A percentile compares a stretch with the other conserved stretches of the same genome.
Conservation (phyloP, 768 basidiomycete species). For the Clitopilus passeckerianus region DNA sequence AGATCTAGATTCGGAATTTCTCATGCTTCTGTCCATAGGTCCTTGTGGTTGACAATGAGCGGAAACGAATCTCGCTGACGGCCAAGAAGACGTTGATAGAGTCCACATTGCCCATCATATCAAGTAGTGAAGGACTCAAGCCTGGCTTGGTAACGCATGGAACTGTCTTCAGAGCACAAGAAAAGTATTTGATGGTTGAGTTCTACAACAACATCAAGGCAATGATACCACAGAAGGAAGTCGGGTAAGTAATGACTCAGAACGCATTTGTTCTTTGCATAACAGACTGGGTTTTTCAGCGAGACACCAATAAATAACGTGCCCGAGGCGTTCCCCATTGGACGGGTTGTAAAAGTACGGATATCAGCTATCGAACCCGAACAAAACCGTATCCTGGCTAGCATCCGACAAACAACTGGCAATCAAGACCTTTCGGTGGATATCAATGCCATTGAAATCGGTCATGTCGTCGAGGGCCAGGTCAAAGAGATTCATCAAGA, state of each 20-base stretch:
- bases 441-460: constrained; percentile 73
- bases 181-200: constrained; percentile 80
- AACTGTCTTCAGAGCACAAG: constrained; percentile 77
- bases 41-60: constrained; percentile 74
- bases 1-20: neutral
- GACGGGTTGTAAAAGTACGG: constrained; percentile 82
- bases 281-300: constrained; percentile 31
- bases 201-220: constrained; percentile 90
- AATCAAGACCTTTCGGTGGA: constrained; percentile 46
- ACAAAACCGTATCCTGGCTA: constrained; percentile 68
- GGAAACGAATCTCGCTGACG: constrained; percentile 80
- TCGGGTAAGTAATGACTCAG: constrained; percentile 51
- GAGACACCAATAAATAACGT: constrained; percentile 58
- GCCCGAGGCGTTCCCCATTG: constrained; percentile 63
- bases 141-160: constrained; percentile 74
- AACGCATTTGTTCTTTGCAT: neutral
- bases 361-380: constrained; percentile 61
- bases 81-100: constrained; percentile 89
- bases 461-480: constrained; percentile 63
- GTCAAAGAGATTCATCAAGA: constrained; percentile 84
- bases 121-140: constrained; percentile 60
- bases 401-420: constrained; percentile 74
- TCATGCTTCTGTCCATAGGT: constrained; percentile 40
- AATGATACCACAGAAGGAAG: constrained; percentile 73
- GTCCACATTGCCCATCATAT: constrained; percentile 67